Evolutionary conservation across 768 basidiomycete species (phyloP), one percentile per base, ranked within the genome.

Genomic region (Flagelloscypha sp.): DNA sequence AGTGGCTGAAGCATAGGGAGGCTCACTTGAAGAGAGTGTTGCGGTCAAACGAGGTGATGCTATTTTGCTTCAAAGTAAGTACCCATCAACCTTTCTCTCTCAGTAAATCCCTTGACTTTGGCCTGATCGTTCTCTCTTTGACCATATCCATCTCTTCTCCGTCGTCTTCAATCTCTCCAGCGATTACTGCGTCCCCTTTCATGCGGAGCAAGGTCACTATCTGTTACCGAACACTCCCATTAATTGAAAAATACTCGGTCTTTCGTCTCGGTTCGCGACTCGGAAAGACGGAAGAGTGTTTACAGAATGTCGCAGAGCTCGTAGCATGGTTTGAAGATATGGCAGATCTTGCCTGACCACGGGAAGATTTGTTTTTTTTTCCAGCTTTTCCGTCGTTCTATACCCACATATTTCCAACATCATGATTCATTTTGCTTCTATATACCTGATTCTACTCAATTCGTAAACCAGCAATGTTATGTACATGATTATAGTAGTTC

Each of bases 151-250:
- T 37, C 42, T 29, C 5, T n/a, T 35, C 83, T 81, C 77, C 50
- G n/a, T n/a, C n/a, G n/a, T n/a, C 62, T 2, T 47, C 54, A 7
- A 54, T 63, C 1, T 63, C 74, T 1, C 55, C 73, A 31, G 61
- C 63, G 2, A 57, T 87, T 18, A 74, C 76, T 0, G 85, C 84
- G 0, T 87, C 85, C 1, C 76, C 79, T 9, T 69, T 74, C 45
- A 66, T 77, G 17, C 73, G 69, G 30, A 79, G 84, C 1, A 59
- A 53, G 33, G 50, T 76, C 30, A 66, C 77, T 43, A 77, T 88
- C 12, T 89, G 86, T 50, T 89, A 81, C 56, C 75, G 86, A 13
- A 79, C 83, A 6, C 72, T 88, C 72, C 80, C 84, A 2, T 68
- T 71, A 43, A 62, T 66, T 1, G 64, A 63, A 19, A 68, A 72